phyloP scores from a whole-genome alignment of 345 rosid genomes.

The Citrus sinensis region DVS_A1.0 CM039163.1:2357001-2357500 shows the following conservation, averaged over 20 bases:
- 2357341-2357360: constrained; percentile 98
- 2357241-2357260: constrained; percentile 87
- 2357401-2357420: constrained; percentile 84
- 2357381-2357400: constrained; percentile 87
- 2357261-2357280: constrained; percentile 70
- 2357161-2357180: constrained; percentile 5
- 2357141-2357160: constrained; percentile 87
- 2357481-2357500: background rate
- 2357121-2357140: constrained; percentile 94
- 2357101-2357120: constrained; percentile 94
- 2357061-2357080: constrained; percentile 93
- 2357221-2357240: constrained; percentile 6
- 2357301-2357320: constrained; percentile 94
- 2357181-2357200: background rate
- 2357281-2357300: constrained; percentile 88
- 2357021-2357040: constrained; percentile 89
- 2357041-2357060: constrained; percentile 82
- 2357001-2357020: constrained; percentile 89
- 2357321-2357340: constrained; percentile 93
- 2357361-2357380: constrained; percentile 91
- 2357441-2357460: constrained; percentile 19
- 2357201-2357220: background rate
- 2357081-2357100: constrained; percentile 99
- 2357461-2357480: background rate
- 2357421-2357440: constrained; percentile 78